Evolutionary conservation across 257 asterid species (phyloP).

Genomic region (Scutellaria galericulata): DNA sequence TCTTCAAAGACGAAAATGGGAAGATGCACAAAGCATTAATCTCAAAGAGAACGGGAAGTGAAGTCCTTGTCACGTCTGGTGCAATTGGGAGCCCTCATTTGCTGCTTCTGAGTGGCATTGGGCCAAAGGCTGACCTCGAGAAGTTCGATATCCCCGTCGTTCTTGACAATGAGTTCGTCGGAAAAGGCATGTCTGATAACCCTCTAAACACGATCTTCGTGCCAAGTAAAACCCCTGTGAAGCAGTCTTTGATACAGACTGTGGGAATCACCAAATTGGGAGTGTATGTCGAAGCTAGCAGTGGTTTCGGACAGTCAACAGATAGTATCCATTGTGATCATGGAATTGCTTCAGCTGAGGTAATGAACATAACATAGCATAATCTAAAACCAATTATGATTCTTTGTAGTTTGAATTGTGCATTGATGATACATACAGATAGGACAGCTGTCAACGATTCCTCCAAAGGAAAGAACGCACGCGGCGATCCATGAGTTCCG

Average conservation of each 20-base stretch:
- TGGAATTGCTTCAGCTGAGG: constrained; percentile 94
- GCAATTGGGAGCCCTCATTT: constrained; percentile 98
- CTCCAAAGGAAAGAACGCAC: constrained; percentile 64
- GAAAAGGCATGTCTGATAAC: constrained; percentile 83
- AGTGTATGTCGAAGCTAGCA: constrained; percentile 92
- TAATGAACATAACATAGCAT: constrained; percentile 18
- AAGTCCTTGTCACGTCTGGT: constrained; percentile 77
- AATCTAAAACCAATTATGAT: not conserved
- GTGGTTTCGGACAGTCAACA: constrained; percentile 84
- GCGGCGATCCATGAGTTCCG: constrained; percentile 56
- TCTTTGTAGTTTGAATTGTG: not conserved
- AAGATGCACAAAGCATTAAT: constrained; percentile 65
- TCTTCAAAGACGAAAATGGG: constrained; percentile 85
- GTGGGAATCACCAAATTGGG: constrained; percentile 92
- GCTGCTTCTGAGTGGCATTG: constrained; percentile 86
- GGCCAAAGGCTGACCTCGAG: constrained; percentile 72
- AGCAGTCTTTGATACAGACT: constrained; percentile 78
- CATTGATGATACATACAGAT: constrained; percentile 45
- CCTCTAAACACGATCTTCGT: constrained; percentile 88
- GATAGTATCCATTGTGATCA: constrained; percentile 80
- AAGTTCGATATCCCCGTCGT: constrained; percentile 70
- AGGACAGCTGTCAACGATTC: constrained; percentile 84
- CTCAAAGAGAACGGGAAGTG: constrained; percentile 69
- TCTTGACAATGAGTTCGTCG: constrained; percentile 68
- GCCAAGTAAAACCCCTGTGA: constrained; percentile 61